Evolutionary conservation across 202 grass and related monocot species (phyloP).

Genomic region (Hordeum pubiflorum): DNA sequence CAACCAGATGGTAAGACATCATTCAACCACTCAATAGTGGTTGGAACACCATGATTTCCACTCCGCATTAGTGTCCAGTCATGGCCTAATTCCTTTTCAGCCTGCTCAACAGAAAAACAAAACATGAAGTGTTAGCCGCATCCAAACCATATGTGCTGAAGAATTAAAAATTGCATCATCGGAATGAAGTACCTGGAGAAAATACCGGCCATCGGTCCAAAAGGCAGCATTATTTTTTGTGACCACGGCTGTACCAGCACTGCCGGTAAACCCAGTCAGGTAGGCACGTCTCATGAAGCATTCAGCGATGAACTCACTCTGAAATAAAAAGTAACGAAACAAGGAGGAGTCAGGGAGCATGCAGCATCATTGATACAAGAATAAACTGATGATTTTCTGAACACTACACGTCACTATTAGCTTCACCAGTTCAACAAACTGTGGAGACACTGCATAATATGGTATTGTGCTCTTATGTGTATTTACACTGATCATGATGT

Average conservation of each 20-base stretch:
- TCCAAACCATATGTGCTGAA: not conserved
- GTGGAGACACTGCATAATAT: not conserved
- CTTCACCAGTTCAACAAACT: not conserved
- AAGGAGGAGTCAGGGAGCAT: not conserved
- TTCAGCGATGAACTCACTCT: conserved; percentile 94
- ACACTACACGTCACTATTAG: not conserved
- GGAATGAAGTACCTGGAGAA: conserved; percentile 64
- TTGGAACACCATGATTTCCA: conserved; percentile 81
- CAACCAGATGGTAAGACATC: conserved; percentile 73
- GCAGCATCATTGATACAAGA: not conserved
- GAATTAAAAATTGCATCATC: not conserved
- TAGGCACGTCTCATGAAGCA: conserved; percentile 80
- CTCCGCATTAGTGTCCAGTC: conserved; percentile 88
- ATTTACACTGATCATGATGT: not conserved
- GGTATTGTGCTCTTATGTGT: not conserved
- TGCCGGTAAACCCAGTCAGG: conserved; percentile 85
- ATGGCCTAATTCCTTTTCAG: conserved; percentile 67
- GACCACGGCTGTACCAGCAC: conserved; percentile 91
- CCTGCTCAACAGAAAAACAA: conserved; percentile 37
- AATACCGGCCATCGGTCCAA: conserved; percentile 97
- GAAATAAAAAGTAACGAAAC: conserved; percentile 14
- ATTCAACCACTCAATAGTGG: conserved; percentile 82
- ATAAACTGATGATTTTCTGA: not conserved
- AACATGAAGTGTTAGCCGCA: not conserved
- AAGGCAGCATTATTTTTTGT: conserved; percentile 82